phyloP scores from a whole-genome alignment of 257 asterid species.

The Solanum pinnatisectum region DNA sequence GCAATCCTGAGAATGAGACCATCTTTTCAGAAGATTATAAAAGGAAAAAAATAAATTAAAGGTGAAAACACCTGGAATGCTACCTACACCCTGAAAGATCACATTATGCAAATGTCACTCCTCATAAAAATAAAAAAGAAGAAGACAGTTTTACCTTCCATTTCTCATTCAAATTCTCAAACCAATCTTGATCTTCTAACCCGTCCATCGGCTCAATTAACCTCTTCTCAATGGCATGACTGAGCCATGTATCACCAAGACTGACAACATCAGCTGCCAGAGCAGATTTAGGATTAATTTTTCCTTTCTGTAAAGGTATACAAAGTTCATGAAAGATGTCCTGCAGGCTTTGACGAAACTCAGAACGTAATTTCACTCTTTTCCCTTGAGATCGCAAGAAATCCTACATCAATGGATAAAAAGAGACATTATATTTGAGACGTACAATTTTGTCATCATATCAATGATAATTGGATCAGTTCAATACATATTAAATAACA shows the following conservation, averaged over 20 bases:
- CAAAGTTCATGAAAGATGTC: constrained; percentile 65
- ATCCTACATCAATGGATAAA: constrained; percentile 34
- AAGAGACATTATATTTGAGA: constrained; percentile 3
- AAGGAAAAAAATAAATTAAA: background rate
- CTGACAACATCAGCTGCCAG: constrained; percentile 69
- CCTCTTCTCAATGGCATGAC: constrained; percentile 57
- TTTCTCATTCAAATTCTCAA: constrained; percentile 47
- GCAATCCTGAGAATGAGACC: background rate
- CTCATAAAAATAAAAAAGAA: background rate
- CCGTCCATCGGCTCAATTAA: constrained; percentile 66
- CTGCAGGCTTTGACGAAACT: constrained; percentile 55
- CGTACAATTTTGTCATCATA: background rate
- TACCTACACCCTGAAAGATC: background rate
- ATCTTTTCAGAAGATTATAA: background rate
- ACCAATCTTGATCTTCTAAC: constrained; percentile 72
- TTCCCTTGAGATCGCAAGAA: constrained; percentile 80
- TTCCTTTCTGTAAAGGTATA: constrained; percentile 36
- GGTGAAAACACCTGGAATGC: background rate
- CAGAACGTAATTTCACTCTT: constrained; percentile 51
- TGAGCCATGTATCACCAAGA: constrained; percentile 87
- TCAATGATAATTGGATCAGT: background rate
- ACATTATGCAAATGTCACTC: background rate
- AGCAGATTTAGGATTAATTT: constrained; percentile 48
- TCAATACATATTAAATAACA: background rate
- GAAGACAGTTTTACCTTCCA: constrained; percentile 61